Conservation (phyloP, 352 stramenopile genomes). For the Phytophthora tubulina region DNA sequence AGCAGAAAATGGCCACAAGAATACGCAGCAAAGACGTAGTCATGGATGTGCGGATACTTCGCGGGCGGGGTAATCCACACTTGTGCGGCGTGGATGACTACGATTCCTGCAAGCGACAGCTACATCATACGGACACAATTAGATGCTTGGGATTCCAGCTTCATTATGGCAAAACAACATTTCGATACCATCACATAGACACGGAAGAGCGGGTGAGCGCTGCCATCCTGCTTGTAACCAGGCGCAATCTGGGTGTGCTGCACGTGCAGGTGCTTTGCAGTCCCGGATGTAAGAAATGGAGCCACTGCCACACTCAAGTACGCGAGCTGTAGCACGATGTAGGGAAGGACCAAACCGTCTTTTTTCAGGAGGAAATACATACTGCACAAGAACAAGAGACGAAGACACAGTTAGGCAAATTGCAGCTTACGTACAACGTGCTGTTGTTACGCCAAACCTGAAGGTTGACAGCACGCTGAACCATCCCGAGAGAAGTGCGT, state of each 20-base stretch:
- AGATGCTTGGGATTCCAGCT: background rate
- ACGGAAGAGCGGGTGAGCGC: constrained; percentile 42
- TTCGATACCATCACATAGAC: constrained; percentile 63
- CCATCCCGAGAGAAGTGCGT: constrained; percentile 72
- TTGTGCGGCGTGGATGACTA: constrained; percentile 68
- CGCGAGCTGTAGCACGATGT: constrained; percentile 67
- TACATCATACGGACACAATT: constrained; percentile 35
- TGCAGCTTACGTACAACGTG: background rate
- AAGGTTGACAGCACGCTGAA: constrained; percentile 87
- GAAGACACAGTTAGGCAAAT: background rate
- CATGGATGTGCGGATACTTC: constrained; percentile 85
- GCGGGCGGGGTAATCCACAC: constrained; percentile 52
- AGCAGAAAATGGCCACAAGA: constrained; percentile 84
- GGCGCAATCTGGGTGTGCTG: constrained; percentile 35
- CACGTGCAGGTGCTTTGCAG: constrained; percentile 42
- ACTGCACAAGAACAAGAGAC: constrained; percentile 37
- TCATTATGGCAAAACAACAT: background rate
- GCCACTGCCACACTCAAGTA: constrained; percentile 60
- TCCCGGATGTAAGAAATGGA: constrained; percentile 47
- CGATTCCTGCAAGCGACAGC: constrained; percentile 64
- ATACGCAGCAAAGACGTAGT: constrained; percentile 87
- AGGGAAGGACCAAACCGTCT: constrained; percentile 77
- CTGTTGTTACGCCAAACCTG: constrained; percentile 53
- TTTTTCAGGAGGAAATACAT: constrained; percentile 91
- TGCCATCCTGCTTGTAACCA: constrained; percentile 51